Conservation (phyloP, 106 monocot species). For the Platanthera guangdongensis region DNA sequence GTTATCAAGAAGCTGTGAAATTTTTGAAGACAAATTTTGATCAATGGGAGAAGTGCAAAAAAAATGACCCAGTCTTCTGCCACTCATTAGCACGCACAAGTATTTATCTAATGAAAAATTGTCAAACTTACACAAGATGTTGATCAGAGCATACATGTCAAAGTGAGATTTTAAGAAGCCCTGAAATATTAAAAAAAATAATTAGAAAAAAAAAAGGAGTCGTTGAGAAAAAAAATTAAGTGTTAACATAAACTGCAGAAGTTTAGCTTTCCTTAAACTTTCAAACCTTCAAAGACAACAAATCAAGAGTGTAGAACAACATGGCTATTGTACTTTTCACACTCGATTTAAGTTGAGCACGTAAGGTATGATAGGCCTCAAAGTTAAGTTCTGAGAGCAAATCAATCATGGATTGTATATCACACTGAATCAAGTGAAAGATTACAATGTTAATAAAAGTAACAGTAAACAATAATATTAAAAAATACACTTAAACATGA, state of each 20-base stretch:
- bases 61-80: conserved; percentile 59
- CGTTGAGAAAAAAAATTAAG: neutral
- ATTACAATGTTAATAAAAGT: too few relatives aligned
- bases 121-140: conserved; percentile 36
- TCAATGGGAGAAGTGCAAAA: conserved; percentile 54
- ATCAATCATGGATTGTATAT: too few relatives aligned
- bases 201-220: conserved; percentile 5
- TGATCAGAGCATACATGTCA: conserved; percentile 40
- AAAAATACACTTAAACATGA: too few relatives aligned
- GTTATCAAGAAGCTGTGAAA: conserved; percentile 24
- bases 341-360: neutral
- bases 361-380: conserved; percentile 11
- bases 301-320: conserved; percentile 38
- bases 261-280: neutral
- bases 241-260: too few relatives aligned
- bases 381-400: conserved; percentile 22
- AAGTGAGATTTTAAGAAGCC: conserved; percentile 53
- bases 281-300: conserved; percentile 47
- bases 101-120: conserved; percentile 33
- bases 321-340: conserved; percentile 25
- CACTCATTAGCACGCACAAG: conserved; percentile 48
- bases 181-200: conserved; percentile 23
- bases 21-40: conserved; percentile 21
- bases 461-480: too few relatives aligned
- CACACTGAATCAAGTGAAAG: too few relatives aligned